Evolutionary conservation across 139 green algal species (phyloP).

Genomic region (Chlorella sp.): DNA sequence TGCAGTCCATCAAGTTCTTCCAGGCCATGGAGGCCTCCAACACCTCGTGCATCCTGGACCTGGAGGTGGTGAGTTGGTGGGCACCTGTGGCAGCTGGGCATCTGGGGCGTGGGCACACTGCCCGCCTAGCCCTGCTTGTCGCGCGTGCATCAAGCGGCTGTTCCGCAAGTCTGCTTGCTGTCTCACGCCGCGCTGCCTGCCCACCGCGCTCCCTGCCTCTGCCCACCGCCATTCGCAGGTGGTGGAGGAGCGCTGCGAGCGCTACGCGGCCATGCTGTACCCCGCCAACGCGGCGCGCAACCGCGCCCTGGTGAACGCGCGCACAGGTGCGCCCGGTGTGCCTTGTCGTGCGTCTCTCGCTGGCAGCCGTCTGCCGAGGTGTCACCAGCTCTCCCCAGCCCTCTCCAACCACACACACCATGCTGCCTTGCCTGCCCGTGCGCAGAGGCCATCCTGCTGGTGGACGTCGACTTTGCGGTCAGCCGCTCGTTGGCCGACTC

Average conservation of each 20-base stretch:
- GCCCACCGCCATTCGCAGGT: not conserved
- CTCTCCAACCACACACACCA: not conserved
- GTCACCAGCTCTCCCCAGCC: too few relatives aligned
- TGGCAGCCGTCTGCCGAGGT: too few relatives aligned
- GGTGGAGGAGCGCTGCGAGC: constrained; percentile 45
- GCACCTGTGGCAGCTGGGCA: too few relatives aligned
- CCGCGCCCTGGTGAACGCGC: constrained; percentile 28
- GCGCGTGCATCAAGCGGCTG: too few relatives aligned
- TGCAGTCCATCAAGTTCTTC: constrained; percentile 18
- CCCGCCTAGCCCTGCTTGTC: too few relatives aligned
- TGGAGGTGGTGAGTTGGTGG: constrained; percentile 46
- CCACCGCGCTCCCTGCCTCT: too few relatives aligned
- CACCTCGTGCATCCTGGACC: constrained; percentile 40
- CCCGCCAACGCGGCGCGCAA: constrained; percentile 51
- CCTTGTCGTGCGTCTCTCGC: too few relatives aligned
- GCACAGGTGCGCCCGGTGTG: constrained; percentile 11
- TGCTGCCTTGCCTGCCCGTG: not conserved
- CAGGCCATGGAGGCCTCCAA: not conserved
- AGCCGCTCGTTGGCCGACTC: constrained; percentile 5
- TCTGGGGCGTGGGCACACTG: too few relatives aligned
- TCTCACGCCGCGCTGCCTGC: too few relatives aligned
- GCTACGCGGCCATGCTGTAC: constrained; percentile 39
- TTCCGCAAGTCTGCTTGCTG: too few relatives aligned
- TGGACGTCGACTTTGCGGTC: constrained; percentile 52
- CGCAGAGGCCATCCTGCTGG: constrained; percentile 42